Evolutionary conservation across 495 filamentous ascomycete genomes (phyloP), one percentile per base, ranked within the genome.

Genomic region (Pseudotulostoma volvatum): DNA sequence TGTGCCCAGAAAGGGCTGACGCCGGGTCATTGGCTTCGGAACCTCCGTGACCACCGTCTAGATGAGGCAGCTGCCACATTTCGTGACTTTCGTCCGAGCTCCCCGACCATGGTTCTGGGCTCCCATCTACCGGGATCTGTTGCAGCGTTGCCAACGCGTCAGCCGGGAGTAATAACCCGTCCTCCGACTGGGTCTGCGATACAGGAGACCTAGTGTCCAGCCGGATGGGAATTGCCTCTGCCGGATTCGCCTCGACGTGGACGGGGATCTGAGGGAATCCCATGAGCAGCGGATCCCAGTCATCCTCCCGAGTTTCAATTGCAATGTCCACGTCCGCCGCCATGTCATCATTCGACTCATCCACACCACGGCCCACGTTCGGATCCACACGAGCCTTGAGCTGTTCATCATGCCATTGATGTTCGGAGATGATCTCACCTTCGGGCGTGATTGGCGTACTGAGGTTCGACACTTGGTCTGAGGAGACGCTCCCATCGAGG

Each of bases 391-490:
- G 36, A 17, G 43, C 39, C 3, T 36, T 61, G 31, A 68, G 44
- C 21, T 58, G 55, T 11, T 44, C 52, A 14, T 47, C 31, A 39
- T 60, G 52, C 57, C 66, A 61, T 23, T 58, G 67, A 32, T 51
- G 63, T 39, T 65, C 66, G 3, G 71, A 68, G 34, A 69, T 53
- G 20, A 67, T 66, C 18, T 73, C 72, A 23, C 81, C 61, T 34
- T 84, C 69, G 14, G 86, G 86, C 5, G 86, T 95, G 3, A 77
- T 71, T 3, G 87, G 82, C 15, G 79, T 81, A 48, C 79, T 88
- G 40, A 84, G 65, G 36, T 66, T 64, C 4, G 81, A 82, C 56
- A 86, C 67, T 48, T 92, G 84, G 45, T 93, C 84, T 5, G 84
- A 92, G 13, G 76, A 78, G 31, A 86, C 44, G 58, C 84, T 92